These are phyloP conservation scores for Penicillium simplicissimum DNA, from an alignment of 495 filamentous ascomycete species.

Conservation along the genomic window DNA sequence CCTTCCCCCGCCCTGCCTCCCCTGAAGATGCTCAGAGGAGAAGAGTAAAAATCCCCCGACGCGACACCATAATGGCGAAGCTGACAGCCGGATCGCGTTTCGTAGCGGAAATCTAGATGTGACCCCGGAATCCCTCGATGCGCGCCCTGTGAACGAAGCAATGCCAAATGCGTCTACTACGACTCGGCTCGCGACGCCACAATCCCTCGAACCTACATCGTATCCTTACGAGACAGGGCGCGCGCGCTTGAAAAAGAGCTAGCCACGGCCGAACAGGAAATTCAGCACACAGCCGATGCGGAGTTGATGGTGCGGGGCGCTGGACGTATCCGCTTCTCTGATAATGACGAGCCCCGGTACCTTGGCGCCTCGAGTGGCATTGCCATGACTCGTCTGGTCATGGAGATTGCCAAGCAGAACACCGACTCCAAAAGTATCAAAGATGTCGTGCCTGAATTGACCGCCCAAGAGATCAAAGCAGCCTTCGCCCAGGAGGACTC, in stretches of 20 bases:
- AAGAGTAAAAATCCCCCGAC: not conserved
- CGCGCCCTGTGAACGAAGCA: conserved; percentile 87
- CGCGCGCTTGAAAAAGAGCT: conserved; percentile 76
- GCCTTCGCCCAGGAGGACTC: conserved; percentile 56
- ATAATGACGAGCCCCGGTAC: conserved; percentile 83
- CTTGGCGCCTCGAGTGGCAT: conserved; percentile 91
- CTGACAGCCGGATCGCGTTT: not conserved
- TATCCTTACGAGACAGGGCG: conserved; percentile 80
- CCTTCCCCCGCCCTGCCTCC: not conserved
- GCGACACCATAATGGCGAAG: not conserved
- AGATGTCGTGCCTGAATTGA: conserved; percentile 77
- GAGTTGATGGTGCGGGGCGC: conserved; percentile 82
- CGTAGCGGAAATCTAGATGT: conserved; percentile 88
- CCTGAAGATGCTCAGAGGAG: not conserved
- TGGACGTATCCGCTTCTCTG: conserved; percentile 76
- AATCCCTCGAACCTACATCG: conserved; percentile 83
- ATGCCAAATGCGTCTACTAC: conserved; percentile 88
- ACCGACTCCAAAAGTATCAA: conserved; percentile 82
- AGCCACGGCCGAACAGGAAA: conserved; percentile 57
- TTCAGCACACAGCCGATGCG: conserved; percentile 66
- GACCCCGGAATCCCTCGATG: conserved; percentile 89
- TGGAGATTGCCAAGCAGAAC: conserved; percentile 90
- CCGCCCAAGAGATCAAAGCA: conserved; percentile 57
- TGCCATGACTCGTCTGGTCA: conserved; percentile 87
- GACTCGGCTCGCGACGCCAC: conserved; percentile 77